phyloP scores from a whole-genome alignment of 139 green algal genomes.

The Volvox africanus region DNA sequence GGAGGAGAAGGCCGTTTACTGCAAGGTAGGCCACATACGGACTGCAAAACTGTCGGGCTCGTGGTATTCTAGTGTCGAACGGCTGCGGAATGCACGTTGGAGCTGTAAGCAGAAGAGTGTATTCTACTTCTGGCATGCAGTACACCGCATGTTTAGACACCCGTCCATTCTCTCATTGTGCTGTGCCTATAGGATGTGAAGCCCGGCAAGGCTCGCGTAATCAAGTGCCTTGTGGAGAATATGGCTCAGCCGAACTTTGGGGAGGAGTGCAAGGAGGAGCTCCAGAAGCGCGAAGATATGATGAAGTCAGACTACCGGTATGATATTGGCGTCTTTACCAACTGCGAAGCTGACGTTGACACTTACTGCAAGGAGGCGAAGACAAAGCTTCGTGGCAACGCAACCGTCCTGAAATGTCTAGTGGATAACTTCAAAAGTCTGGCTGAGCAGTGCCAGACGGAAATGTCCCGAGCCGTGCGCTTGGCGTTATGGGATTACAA shows the following conservation, averaged over 20 bases:
- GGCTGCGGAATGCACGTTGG: too few species aligned
- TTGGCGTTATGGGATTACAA: constrained; percentile 91
- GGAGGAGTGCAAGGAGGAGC: constrained; percentile 72
- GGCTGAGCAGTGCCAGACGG: constrained; percentile 62
- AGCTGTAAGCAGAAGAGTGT: too few species aligned
- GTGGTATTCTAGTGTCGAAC: too few species aligned
- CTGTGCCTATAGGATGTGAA: constrained; percentile 62
- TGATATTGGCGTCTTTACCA: constrained; percentile 66
- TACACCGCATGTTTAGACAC: too few species aligned
- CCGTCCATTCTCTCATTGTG: too few species aligned
- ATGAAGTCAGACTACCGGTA: constrained; percentile 81
- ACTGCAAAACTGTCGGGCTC: too few species aligned
- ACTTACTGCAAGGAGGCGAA: constrained; percentile 70
- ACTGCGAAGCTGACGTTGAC: constrained; percentile 67
- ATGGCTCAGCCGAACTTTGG: constrained; percentile 85
- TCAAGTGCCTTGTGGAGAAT: constrained; percentile 77
- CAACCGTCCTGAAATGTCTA: constrained; percentile 85
- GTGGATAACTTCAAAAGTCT: constrained; percentile 60
- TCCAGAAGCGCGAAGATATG: constrained; percentile 67
- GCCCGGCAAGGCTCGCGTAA: constrained; percentile 72
- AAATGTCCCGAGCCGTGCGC: constrained; percentile 81
- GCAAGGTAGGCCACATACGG: constrained; percentile 60
- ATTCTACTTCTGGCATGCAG: too few species aligned
- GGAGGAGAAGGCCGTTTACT: constrained; percentile 84
- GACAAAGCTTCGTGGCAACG: constrained; percentile 70